Conservation (phyloP, 805 yeast species). For the Yarrowia alimentaria region DNA sequence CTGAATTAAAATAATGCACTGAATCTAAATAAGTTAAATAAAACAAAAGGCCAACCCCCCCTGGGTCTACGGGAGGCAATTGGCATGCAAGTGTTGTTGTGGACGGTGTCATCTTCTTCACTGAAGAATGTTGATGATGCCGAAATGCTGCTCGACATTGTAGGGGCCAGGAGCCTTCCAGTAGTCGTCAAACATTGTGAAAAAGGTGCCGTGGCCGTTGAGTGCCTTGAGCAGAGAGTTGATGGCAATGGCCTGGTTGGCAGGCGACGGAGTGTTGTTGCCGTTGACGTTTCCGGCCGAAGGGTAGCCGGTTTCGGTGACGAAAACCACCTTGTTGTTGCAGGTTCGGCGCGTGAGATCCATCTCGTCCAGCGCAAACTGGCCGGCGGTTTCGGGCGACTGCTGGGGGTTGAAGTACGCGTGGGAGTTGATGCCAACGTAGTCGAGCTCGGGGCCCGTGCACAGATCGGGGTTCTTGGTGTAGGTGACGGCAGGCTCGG, state of each 20-base stretch:
- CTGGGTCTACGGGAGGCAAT: too few relatives aligned
- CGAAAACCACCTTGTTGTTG: constrained; percentile 50
- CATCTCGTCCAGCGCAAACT: constrained; percentile 64
- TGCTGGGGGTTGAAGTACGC: constrained; percentile 71
- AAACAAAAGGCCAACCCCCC: too few relatives aligned
- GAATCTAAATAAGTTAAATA: too few relatives aligned
- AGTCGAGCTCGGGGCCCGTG: constrained; percentile 59
- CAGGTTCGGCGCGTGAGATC: constrained; percentile 56
- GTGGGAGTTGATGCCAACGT: constrained; percentile 82
- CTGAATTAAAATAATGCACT: too few relatives aligned
- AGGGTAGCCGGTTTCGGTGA: constrained; percentile 92
- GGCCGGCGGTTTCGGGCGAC: constrained; percentile 67
- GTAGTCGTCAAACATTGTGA: constrained; percentile 77
- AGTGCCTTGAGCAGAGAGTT: constrained; percentile 56
- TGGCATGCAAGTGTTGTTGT: too few relatives aligned
- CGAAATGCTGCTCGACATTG: constrained; percentile 85
- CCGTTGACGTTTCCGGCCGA: constrained; percentile 71
- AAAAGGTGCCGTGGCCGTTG: constrained; percentile 55
- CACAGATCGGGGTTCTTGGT: constrained; percentile 66
- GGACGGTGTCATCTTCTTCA: background rate
- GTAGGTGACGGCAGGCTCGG: constrained; percentile 85
- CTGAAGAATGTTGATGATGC: constrained; percentile 42
- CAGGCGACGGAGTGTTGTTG: constrained; percentile 63
- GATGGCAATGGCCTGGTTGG: constrained; percentile 71
- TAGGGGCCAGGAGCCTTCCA: constrained; percentile 87